These are phyloP conservation scores for Blastocladiella britannica DNA, from an alignment of 192 early-diverging fungal species.

Conservation along the genomic window DNA sequence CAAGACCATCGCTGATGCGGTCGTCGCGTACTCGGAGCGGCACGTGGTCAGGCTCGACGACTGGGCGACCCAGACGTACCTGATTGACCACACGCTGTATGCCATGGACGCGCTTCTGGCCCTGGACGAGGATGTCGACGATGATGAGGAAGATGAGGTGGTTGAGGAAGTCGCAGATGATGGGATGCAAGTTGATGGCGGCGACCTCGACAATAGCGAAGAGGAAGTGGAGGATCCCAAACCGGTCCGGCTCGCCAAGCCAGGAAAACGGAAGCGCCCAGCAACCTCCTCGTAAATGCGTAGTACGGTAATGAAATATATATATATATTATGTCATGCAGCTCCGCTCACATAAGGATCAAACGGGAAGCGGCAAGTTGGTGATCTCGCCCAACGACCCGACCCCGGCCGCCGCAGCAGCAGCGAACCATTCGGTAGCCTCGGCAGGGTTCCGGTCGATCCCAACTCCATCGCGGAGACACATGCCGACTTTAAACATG, in stretches of 20 bases:
- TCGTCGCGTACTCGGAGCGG: slow-evolving; percentile 78
- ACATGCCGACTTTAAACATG: neutral
- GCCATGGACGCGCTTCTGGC: slow-evolving; percentile 46
- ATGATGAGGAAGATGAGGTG: neutral
- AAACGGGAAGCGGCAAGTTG: neutral
- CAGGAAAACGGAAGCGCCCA: no score
- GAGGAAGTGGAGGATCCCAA: neutral
- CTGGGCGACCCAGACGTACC: slow-evolving; percentile 57
- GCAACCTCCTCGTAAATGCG: no score
- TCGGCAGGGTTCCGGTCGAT: neutral
- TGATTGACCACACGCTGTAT: slow-evolving; percentile 77
- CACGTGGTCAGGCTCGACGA: slow-evolving; percentile 64
- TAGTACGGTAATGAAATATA: no score
- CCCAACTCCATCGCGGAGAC: neutral
- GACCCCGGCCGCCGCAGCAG: neutral
- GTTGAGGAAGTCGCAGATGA: neutral
- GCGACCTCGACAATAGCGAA: neutral
- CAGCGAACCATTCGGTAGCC: neutral
- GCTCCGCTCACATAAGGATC: no score
- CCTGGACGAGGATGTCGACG: slow-evolving; percentile 12
- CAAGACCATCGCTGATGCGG: slow-evolving; percentile 62
- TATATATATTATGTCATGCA: no score
- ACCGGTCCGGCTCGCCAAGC: no score
- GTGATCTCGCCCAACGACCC: neutral
- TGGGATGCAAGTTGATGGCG: neutral